Evolutionary conservation across 768 basidiomycete species (phyloP), one percentile per base, ranked within the genome.

Genomic region (Amanita jacksonii): DNA sequence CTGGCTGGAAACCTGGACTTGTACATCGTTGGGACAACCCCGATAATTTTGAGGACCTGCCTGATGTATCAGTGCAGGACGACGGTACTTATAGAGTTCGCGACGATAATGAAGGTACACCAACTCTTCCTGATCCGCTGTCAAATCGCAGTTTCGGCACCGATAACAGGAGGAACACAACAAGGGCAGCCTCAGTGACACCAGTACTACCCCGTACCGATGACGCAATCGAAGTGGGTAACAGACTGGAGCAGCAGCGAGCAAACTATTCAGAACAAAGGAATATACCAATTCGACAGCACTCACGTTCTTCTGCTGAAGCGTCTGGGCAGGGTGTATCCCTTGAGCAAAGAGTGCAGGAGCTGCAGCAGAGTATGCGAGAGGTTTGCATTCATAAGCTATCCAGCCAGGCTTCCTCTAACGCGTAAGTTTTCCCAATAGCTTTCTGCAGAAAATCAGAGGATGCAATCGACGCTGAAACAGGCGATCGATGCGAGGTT

Each of bases 1-100:
- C 60, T 38, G 67, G 70, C 49, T 73, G 72, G 68, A 62, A 53
- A 38, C 61, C 66, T 19, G 62, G 59, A 8, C 37, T 59, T 32
- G 51, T 60, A n/a, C 49, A 49, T 8, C 53, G 57, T 13, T 39
- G 47, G 12, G 49, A 56, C 30, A 50, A 60, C 19, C 36, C 53
- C 38, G 64, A 69, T 43, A 69, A 73, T 34, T 52, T 63, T 46
- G 77, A 81, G 4, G 64, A 74, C 43, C 60, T 80, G 16, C 81
- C 82, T 25, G 80, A 84, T 47, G 71, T 85, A 45, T 76, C 75
- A 10, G 54, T 84, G n/a, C 64, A 66, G 23, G 64, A 62, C 3
- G 76, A 79, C 54, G 79, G 81, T 15, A 66, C 73, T 3, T 83
- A 81, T 55, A 69, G 58, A 1, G 51, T 78, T 24, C 62, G 52